These are phyloP conservation scores for Clausena lansium DNA, from an alignment of 345 rosid species.

Conservation along the genomic window DNA sequence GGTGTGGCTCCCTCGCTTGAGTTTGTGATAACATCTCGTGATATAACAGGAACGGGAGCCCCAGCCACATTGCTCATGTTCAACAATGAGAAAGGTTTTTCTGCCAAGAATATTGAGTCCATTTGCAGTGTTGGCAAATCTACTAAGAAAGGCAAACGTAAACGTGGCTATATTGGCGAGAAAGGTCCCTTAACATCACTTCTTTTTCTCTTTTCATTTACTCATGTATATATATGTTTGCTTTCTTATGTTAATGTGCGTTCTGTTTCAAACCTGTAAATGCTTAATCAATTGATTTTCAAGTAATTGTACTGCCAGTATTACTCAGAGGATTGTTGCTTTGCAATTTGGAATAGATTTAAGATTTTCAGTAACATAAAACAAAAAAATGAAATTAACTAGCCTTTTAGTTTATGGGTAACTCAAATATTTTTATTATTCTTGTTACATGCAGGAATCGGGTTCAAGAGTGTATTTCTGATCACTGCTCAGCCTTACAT, in stretches of 20 bases:
- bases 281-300: too few relatives aligned
- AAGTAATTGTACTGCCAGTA: too few relatives aligned
- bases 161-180: slow-evolving; percentile 71
- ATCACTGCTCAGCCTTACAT: slow-evolving; percentile 53
- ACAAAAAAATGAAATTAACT: too few relatives aligned
- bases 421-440: not conserved
- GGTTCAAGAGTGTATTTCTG: slow-evolving; percentile 69
- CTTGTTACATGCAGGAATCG: slow-evolving; percentile 46
- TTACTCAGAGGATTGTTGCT: too few relatives aligned
- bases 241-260: too few relatives aligned
- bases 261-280: too few relatives aligned
- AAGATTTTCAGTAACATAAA: too few relatives aligned
- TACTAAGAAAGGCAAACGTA: slow-evolving; percentile 63
- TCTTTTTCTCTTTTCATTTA: too few relatives aligned
- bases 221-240: too few relatives aligned
- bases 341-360: too few relatives aligned
- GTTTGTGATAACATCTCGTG: slow-evolving; percentile 63
- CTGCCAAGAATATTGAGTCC: slow-evolving; percentile 55
- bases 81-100: slow-evolving; percentile 71
- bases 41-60: slow-evolving; percentile 68
- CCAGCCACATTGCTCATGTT: slow-evolving; percentile 59
- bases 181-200: slow-evolving; percentile 38
- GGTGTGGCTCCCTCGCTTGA: slow-evolving; percentile 72
- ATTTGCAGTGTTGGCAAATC: slow-evolving; percentile 58
- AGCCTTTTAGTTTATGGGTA: too few relatives aligned